phyloP scores from a whole-genome alignment of 768 basidiomycete genomes.

The Phlebiopsis gigantea region DNA sequence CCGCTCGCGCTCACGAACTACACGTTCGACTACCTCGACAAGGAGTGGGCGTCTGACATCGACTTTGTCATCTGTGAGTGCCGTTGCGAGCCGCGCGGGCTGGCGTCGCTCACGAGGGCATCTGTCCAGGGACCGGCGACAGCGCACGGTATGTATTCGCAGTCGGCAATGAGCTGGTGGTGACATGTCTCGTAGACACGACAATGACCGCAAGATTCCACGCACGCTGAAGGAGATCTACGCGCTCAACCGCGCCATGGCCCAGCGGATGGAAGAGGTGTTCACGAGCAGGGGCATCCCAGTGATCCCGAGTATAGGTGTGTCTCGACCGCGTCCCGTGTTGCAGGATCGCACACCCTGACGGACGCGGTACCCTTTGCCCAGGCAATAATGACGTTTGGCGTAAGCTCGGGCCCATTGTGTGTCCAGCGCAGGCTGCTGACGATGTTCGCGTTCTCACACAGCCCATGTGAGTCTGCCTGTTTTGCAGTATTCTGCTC shows the following conservation, averaged over 20 bases:
- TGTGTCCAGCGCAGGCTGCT: slow-evolving; percentile 1
- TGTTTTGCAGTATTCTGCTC: slow-evolving; percentile 7
- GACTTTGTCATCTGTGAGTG: slow-evolving; percentile 84
- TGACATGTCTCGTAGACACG: slow-evolving; percentile 48
- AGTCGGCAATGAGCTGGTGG: neutral
- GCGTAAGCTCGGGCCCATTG: slow-evolving; percentile 47
- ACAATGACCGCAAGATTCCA: slow-evolving; percentile 77
- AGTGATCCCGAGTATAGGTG: slow-evolving; percentile 79
- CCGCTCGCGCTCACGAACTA: slow-evolving; percentile 74
- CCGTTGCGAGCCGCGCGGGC: neutral
- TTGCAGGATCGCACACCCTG: neutral
- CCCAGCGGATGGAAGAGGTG: slow-evolving; percentile 64
- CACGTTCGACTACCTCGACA: slow-evolving; percentile 75
- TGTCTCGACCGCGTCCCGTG: slow-evolving; percentile 21
- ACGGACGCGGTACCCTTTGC: neutral
- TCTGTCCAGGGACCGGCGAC: slow-evolving; percentile 64
- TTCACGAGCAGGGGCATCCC: slow-evolving; percentile 69
- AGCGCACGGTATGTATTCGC: slow-evolving; percentile 49
- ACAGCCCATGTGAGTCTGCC: slow-evolving; percentile 51
- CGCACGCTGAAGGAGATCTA: slow-evolving; percentile 80
- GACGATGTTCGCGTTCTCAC: slow-evolving; percentile 10
- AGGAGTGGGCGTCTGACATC: slow-evolving; percentile 76
- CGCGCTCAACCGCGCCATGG: slow-evolving; percentile 61
- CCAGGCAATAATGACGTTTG: slow-evolving; percentile 90
- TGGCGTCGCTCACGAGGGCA: neutral